Base-by-base conservation (phyloP, 139 green algal genomes). In the Auxenochlorella protothecoides region DNA sequence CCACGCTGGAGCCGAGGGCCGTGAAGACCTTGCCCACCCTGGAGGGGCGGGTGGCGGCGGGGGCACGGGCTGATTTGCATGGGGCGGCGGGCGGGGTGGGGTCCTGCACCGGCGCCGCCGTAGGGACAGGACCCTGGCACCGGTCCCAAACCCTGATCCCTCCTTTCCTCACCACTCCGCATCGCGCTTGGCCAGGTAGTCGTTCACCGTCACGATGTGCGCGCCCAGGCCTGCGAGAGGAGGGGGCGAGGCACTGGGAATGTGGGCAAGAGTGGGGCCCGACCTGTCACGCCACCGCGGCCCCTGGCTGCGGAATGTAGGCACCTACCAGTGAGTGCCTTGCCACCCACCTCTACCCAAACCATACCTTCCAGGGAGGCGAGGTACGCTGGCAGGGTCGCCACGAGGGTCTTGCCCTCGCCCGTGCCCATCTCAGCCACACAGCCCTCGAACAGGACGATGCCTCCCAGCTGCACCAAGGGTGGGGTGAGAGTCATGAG, bases 391-490 rank as follows among this genome's bases (percentile, higher is more conserved):
- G 88, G 80, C 13, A 94, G 76, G 15, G 83, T 86, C 54, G 89
- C 89, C 53, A 96, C 91, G 62, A 97, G 87, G 3, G 94, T 99
- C 79, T 98, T 99, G 68, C 94, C 94, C 84, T 99, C 94, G 13
- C 92, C 93, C 5, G 93, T 98, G 54, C 80, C 70, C 94, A 98
- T 98, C 85, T 98, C 94, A 0, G 94, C 92, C 3, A 88, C 68
- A 4, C 69, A 80, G 3, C 94, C 93, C 64, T 96, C 87, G 68
- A 96, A 88, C 65, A 99, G 84, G 61, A 92, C 92, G 76, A 96
- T 92, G 64, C 92, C 94, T 44, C 92, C 92, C 14, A 96, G 76
- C 86, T 92, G 85, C 69, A 82, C n/a, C 27, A 44, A 44, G 27
- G 27, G 27, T 44, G 27, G 27, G 27, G 27, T 44, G 27, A 44